phyloP scores from a whole-genome alignment of 2,329 filamentous ascomycete species.

The Dothistroma septosporum region DNA sequence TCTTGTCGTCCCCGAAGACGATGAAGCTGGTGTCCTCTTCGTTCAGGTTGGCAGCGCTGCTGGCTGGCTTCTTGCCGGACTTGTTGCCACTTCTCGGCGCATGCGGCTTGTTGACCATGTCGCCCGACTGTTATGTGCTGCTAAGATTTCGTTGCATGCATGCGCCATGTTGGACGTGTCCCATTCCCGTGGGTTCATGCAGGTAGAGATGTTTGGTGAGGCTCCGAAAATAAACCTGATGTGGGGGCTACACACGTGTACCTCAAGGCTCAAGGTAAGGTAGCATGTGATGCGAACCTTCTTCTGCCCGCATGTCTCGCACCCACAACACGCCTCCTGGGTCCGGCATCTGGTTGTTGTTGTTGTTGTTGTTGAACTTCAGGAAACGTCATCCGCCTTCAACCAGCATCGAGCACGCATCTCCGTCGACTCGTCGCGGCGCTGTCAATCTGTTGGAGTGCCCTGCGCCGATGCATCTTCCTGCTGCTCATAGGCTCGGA shows the following conservation, averaged over 20 bases:
- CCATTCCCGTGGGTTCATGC: not conserved
- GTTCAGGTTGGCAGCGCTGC: constrained; percentile 34
- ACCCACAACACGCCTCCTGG: too few relatives aligned
- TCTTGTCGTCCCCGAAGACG: constrained; percentile 44
- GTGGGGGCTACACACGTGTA: not conserved
- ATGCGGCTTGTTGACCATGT: constrained; percentile 50
- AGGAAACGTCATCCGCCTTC: not conserved
- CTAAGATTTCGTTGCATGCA: not conserved
- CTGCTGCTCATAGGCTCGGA: not conserved
- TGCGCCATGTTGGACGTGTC: not conserved
- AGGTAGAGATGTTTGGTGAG: not conserved
- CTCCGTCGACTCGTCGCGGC: not conserved
- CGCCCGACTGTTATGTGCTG: not conserved
- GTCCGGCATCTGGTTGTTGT: not conserved
- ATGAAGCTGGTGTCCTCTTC: constrained; percentile 49
- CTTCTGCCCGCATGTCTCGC: too few relatives aligned
- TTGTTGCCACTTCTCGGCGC: constrained; percentile 44
- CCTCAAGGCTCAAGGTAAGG: too few relatives aligned
- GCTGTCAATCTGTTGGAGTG: not conserved
- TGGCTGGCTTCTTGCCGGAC: constrained; percentile 30
- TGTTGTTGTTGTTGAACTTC: too few relatives aligned
- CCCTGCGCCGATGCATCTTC: not conserved
- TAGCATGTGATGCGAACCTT: too few relatives aligned
- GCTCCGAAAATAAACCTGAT: not conserved
- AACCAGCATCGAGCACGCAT: not conserved